phyloP scores from a whole-genome alignment of 441 rosid species.

The Erodium trifolium region DNA sequence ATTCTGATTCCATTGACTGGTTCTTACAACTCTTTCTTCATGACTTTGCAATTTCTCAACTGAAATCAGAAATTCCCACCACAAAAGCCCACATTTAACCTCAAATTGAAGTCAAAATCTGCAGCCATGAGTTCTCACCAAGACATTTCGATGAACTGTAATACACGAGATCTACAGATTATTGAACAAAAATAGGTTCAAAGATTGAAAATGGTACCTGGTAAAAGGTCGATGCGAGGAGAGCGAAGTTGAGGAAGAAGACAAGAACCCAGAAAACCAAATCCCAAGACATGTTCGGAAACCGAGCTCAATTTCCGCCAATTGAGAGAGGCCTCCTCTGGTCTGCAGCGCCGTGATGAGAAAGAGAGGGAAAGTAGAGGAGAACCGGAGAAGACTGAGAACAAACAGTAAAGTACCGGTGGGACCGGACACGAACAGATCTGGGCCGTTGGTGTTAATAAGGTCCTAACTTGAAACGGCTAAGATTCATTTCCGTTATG shows the following conservation, averaged over 20 bases:
- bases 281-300: conserved; percentile 40
- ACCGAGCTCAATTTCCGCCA: not conserved
- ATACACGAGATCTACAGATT: not conserved
- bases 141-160: not conserved
- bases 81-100: not conserved
- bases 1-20: not conserved
- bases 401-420: not conserved
- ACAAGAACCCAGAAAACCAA: conserved; percentile 51
- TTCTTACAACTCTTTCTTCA: not conserved
- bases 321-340: not conserved
- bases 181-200: not conserved
- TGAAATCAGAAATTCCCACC: not conserved
- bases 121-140: not conserved
- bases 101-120: not conserved
- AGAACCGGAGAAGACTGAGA: not conserved
- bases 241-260: conserved; percentile 39
- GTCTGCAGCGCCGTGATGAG: not conserved
- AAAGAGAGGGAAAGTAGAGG: conserved; percentile 1
- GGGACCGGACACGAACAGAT: not conserved
- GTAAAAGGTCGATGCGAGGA: conserved; percentile 45
- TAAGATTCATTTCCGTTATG: not conserved
- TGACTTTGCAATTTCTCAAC: not conserved
- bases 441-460: not conserved
- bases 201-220: conserved; percentile 32
- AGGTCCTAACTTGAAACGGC: not conserved